These are phyloP conservation scores for Sporothrix curviconia DNA, from an alignment of 2,329 filamentous ascomycete species.

Conservation along the genomic window DNA sequence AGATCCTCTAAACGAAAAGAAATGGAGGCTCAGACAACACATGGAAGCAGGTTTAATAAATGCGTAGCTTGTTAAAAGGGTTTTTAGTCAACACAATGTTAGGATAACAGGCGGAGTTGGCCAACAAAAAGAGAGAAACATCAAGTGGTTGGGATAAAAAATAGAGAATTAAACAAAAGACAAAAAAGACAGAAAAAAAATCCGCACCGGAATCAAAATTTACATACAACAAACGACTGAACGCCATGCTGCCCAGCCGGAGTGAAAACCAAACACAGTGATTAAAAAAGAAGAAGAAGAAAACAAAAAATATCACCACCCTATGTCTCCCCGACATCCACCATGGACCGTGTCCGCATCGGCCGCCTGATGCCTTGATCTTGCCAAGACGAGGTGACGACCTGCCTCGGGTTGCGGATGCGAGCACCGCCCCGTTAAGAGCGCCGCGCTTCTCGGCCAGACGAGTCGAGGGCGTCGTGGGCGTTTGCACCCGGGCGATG, in stretches of 20 bases:
- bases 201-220: no score
- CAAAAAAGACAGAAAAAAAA: no score
- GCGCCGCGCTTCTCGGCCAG: constrained; percentile 23
- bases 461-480: constrained; percentile 20
- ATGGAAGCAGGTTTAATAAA: no score
- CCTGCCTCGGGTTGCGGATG: constrained; percentile 17
- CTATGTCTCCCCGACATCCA: constrained; percentile 17
- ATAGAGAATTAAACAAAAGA: not conserved
- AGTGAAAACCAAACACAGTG: no score
- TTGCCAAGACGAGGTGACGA: constrained; percentile 23
- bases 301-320: not conserved
- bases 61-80: not conserved
- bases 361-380: constrained; percentile 8
- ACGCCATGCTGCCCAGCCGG: not conserved
- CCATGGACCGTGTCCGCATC: constrained; percentile 25
- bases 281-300: no score
- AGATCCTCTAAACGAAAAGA: no score
- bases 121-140: not conserved
- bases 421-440: constrained; percentile 13
- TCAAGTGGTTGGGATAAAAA: not conserved
- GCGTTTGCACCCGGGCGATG: constrained; percentile 33
- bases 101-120: not conserved
- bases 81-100: not conserved
- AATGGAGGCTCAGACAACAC: no score
- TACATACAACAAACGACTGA: constrained; percentile 2